Base-by-base conservation (phyloP, 2,329 filamentous ascomycete genomes). In the Talaromyces sp. region DNA sequence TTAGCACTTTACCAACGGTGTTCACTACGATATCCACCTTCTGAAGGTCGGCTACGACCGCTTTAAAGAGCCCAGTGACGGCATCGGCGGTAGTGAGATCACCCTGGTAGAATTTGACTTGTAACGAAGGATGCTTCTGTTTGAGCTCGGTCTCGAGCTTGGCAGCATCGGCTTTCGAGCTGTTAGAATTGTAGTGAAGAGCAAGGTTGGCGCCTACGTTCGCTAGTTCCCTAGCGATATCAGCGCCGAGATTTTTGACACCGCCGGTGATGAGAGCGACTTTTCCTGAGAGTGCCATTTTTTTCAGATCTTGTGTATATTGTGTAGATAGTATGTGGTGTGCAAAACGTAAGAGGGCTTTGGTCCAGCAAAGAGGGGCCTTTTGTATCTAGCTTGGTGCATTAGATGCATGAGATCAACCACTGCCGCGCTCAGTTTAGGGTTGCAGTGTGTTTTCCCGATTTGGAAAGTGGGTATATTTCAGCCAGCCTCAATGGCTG, bases 11-110 rank as follows among this genome's bases (percentile, higher is more conserved):
- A 50, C 82, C 82, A 39, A 84, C 76, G 15, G 81, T 84, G 71
- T 84, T 84, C 68, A 84, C 74, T 3, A 84, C 77, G 64, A 84
- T 81, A 68, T 85, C 81, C 54, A 85, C 74, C 61, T 76, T 73
- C 10, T 79, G 79, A 68, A 83, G 80, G 64, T 82, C 77, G 43
- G 74, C 71, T 10, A 80, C 61, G 10, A 77, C 75, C 3, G 72
- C 69, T 45, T 77, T 69, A 69, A 83, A 82, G n/a, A 83, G 74
- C 27, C 73, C 69, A 19, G 77, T 71, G 19, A 82, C 78, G 2
- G 77, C 78, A 3, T 66, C 70, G 3, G 75, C 79, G 9, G 74
- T 78, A 15, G 78, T 81, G 61, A 82, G 73, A 66, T 83, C 78
- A 17, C 70, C 80, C 67, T 81, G 75, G 71, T 82, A 82, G 66